A percentile compares a stretch with the other conserved stretches of the same genome.
Conservation (phyloP, 2,329 filamentous ascomycete genomes). For the Aspergillus quadrilineatus region DNA sequence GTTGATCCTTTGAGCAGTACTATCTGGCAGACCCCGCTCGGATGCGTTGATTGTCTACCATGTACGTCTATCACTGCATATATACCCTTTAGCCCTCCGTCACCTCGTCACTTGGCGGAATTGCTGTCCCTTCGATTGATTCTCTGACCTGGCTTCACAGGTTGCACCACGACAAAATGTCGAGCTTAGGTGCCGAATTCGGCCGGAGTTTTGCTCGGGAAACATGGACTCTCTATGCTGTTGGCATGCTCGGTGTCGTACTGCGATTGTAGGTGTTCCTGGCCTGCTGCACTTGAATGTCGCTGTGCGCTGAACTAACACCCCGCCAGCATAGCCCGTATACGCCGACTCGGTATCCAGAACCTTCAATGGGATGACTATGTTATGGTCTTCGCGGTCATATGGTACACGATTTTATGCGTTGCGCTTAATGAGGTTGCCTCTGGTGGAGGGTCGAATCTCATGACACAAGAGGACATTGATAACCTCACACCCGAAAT, state of each 20-base stretch:
- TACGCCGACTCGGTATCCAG: conserved; percentile 46
- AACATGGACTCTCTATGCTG: conserved; percentile 44
- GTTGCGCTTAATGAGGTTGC: conserved; percentile 56
- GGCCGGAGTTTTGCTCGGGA: conserved; percentile 32
- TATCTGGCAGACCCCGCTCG: not conserved
- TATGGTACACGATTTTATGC: conserved; percentile 58
- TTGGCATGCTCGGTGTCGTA: conserved; percentile 38
- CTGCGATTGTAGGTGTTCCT: conserved; percentile 42
- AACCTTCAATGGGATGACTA: conserved; percentile 57
- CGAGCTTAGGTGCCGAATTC: conserved; percentile 30
- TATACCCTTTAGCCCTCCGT: conserved; percentile 8
- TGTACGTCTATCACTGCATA: conserved; percentile 1
- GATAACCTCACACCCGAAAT: conserved; percentile 47
- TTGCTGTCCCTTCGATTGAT: conserved; percentile 8
- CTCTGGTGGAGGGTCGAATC: conserved; percentile 57
- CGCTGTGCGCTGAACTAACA: not conserved
- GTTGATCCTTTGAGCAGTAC: conserved; percentile 1
- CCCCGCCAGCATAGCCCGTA: conserved; percentile 36
- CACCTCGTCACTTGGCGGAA: conserved; percentile 2
- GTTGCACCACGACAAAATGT: conserved; percentile 28
- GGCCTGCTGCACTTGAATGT: conserved; percentile 1
- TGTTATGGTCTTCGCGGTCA: conserved; percentile 55
- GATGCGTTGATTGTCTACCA: not conserved
- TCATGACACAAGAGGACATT: conserved; percentile 53
- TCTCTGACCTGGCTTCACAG: conserved; percentile 14